Base-by-base conservation (phyloP, 345 rosid species). In the Dovyalis caffra region DNA sequence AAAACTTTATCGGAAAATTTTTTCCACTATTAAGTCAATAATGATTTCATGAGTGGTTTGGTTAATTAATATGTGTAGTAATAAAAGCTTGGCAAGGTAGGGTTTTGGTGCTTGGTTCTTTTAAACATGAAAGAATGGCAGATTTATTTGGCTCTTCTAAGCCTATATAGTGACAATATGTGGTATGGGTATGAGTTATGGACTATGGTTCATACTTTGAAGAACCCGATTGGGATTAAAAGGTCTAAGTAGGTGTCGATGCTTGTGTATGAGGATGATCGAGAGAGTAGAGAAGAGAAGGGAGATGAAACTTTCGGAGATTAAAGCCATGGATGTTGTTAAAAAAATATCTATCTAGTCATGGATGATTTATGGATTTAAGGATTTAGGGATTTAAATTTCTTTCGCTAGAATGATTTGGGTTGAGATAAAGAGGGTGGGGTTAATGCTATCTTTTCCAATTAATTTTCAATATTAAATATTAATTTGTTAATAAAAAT, bases 81-180 rank as follows among this genome's bases (percentile, higher is more conserved):
- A 81, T 72, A 21, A 81, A 66, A 70, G 86, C 84, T 64, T 83
- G 73, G 35, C 86, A 80, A 35, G 80, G 86, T 63, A 77, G 88
- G 69, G 61, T 57, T 14, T 31, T 14, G 56, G 69, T 61, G 72
- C 65, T 33, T 31, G 45, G 51, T 70, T 78, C 58, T 5, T 74
- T 34, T 20, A 78, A 64, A 74, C 83, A 83, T 3, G 86, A 76
- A 63, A 85, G 31, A 33, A 85, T 20, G 11, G n/a, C 3, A 43
- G 64, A 57, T 28, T 85, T 85, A 35, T 29, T 34, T 32, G 88
- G 88, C 31, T 85, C 85, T 69, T 80, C 73, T 29, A 78, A 78
- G 51, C 86, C 88, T 0, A 83, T 37, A 49, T 79, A 83, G 10
- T 83, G 88, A 43, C 83, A 80, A 38, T 83, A n/a, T 11, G 80